Evolutionary conservation across 2,329 filamentous ascomycete species (phyloP).

Genomic region (Drechslerella coelobrocha): DNA sequence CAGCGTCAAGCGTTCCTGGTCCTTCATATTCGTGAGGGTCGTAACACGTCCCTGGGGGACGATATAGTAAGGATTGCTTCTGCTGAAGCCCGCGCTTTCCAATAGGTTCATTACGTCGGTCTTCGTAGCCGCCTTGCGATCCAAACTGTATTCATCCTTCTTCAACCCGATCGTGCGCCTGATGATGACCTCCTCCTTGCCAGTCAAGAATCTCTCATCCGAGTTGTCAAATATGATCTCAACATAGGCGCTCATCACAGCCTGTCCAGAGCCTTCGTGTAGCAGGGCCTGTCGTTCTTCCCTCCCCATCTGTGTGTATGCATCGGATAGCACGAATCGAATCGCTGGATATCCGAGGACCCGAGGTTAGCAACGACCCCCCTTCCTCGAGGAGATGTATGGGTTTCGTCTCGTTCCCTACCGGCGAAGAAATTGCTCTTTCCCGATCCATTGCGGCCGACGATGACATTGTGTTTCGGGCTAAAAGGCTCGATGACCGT

Average conservation of each 20-base stretch:
- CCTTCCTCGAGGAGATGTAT: not conserved
- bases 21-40: slow-evolving; percentile 97
- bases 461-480: slow-evolving; percentile 95
- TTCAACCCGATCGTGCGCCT: slow-evolving; percentile 95
- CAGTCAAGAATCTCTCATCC: slow-evolving; percentile 92
- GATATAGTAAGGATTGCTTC: slow-evolving; percentile 98
- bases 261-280: slow-evolving; percentile 97
- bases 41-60: slow-evolving; percentile 97
- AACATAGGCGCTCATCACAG: slow-evolving; percentile 99
- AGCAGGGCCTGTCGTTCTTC: slow-evolving; percentile 94
- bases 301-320: slow-evolving; percentile 92
- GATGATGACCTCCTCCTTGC: slow-evolving; percentile 86
- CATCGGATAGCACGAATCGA: slow-evolving; percentile 96
- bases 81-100: slow-evolving; percentile 93
- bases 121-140: slow-evolving; percentile 95
- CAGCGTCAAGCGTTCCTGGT: slow-evolving; percentile 84
- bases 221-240: slow-evolving; percentile 99
- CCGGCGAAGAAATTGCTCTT: slow-evolving; percentile 98
- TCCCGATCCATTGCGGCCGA: slow-evolving; percentile 97
- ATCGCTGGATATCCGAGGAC: slow-evolving; percentile 67
- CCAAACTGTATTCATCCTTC: slow-evolving; percentile 97
- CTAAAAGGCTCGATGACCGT: slow-evolving; percentile 98
- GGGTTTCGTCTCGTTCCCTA: slow-evolving; percentile 23
- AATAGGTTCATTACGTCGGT: slow-evolving; percentile 92
- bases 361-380: slow-evolving; percentile 9